A percentile compares a stretch with the other conserved stretches of the same genome.
These are phyloP conservation scores for Linanthus parryae DNA, from an alignment of 148 eudicot genomes.

Conservation along the genomic window DNA sequence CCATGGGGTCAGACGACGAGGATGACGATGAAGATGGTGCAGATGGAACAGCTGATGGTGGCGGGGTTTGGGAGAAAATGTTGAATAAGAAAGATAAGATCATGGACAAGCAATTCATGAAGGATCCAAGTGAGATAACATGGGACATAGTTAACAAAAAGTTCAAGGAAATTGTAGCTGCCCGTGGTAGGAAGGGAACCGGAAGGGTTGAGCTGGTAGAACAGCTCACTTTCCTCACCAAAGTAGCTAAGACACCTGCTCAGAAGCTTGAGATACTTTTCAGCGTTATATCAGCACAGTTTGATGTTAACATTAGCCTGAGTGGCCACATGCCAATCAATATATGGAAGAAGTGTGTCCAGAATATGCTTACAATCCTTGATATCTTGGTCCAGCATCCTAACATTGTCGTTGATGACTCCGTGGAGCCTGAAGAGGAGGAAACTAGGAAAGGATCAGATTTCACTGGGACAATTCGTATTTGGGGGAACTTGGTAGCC, in stretches of 20 bases:
- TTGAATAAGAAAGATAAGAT: slow-evolving; percentile 57
- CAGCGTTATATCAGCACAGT: slow-evolving; percentile 81
- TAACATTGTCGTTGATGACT: slow-evolving; percentile 76
- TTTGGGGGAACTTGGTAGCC: slow-evolving; percentile 93
- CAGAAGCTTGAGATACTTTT: slow-evolving; percentile 90
- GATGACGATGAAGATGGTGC: slow-evolving; percentile 21
- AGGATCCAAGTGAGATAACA: slow-evolving; percentile 24
- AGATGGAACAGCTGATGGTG: slow-evolving; percentile 17
- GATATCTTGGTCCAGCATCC: slow-evolving; percentile 66
- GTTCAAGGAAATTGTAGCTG: slow-evolving; percentile 74
- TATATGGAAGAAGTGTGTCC: slow-evolving; percentile 89
- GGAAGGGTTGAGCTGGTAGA: slow-evolving; percentile 85
- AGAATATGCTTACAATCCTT: slow-evolving; percentile 62
- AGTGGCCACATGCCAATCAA: slow-evolving; percentile 77
- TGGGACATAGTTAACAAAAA: slow-evolving; percentile 88
- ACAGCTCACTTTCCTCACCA: slow-evolving; percentile 82
- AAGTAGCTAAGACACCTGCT: slow-evolving; percentile 92
- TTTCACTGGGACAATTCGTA: slow-evolving; percentile 56
- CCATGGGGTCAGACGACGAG: slow-evolving; percentile 14
- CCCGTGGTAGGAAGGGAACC: slow-evolving; percentile 87
- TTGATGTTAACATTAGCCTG: slow-evolving; percentile 76
- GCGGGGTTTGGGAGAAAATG: slow-evolving; percentile 49
- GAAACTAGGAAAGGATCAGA: slow-evolving; percentile 79
- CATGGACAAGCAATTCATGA: slow-evolving; percentile 62
- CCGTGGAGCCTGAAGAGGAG: slow-evolving; percentile 77